phyloP scores from a whole-genome alignment of 805 yeast genomes.

The Metschnikowia reukaufii region DNA sequence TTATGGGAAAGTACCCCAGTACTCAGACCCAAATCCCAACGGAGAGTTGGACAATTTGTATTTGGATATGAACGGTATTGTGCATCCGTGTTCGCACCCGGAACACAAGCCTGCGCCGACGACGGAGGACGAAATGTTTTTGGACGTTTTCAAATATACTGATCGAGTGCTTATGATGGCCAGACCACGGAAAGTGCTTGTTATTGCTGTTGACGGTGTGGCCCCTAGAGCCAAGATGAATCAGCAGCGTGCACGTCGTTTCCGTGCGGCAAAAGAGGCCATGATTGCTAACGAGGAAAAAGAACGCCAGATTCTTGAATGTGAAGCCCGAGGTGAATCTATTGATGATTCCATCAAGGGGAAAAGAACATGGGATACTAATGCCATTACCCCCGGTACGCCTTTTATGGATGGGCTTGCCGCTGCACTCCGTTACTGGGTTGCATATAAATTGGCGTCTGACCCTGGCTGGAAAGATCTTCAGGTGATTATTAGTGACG shows the following conservation, averaged over 20 bases:
- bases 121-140: conserved; percentile 94
- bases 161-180: conserved; percentile 92
- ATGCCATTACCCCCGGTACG: conserved; percentile 98
- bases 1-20: conserved; percentile 35
- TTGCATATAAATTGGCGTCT: conserved; percentile 77
- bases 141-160: conserved; percentile 89
- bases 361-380: conserved; percentile 88
- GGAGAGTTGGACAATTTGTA: conserved; percentile 94
- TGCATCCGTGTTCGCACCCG: conserved; percentile 98
- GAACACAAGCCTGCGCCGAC: conserved; percentile 95
- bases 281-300: conserved; percentile 71
- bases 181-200: conserved; percentile 85
- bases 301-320: conserved; percentile 56
- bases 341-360: conserved; percentile 75
- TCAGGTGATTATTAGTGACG: conserved; percentile 90
- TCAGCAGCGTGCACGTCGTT: conserved; percentile 92
- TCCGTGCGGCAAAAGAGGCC: conserved; percentile 90
- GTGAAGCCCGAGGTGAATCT: conserved; percentile 64
- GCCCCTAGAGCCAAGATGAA: conserved; percentile 99
- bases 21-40: conserved; percentile 80
- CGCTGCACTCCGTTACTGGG: conserved; percentile 82
- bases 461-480: conserved; percentile 94
- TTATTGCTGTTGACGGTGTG: conserved; percentile 98
- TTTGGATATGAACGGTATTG: conserved; percentile 98
- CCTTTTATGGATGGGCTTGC: conserved; percentile 95